phyloP scores from a whole-genome alignment of 495 filamentous ascomycete genomes.

The Elaphomyces granulatus region DNA sequence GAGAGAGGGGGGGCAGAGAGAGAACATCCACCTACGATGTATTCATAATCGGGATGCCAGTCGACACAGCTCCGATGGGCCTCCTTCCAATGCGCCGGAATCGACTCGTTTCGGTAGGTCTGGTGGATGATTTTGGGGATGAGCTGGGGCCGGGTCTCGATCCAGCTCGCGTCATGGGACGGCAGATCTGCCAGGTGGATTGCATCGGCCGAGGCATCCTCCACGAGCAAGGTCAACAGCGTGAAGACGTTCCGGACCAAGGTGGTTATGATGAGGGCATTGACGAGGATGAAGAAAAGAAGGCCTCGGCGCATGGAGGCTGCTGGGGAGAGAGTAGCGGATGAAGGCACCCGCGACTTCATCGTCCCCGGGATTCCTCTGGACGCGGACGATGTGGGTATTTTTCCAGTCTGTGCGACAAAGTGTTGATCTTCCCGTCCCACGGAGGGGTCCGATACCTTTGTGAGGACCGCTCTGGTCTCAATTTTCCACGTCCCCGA shows the following conservation, averaged over 20 bases:
- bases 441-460: no score
- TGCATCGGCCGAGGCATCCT: constrained; percentile 50
- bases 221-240: constrained; percentile 48
- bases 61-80: constrained; percentile 65
- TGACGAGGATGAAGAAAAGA: constrained; percentile 47
- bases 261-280: constrained; percentile 41
- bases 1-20: neutral
- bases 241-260: constrained; percentile 50
- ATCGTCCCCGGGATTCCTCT: no score
- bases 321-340: no score
- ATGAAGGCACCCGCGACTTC: no score
- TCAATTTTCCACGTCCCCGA: no score
- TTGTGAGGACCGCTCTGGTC: no score
- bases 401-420: no score
- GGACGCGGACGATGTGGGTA: no score
- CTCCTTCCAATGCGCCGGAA: constrained; percentile 59
- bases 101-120: constrained; percentile 64
- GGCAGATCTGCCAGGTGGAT: constrained; percentile 50
- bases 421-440: no score
- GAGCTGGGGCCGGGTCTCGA: constrained; percentile 44
- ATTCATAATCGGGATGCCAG: constrained; percentile 64
- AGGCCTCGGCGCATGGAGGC: constrained; percentile 48
- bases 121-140: constrained; percentile 90
- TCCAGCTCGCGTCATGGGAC: constrained; percentile 45
- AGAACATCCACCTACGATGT: constrained; percentile 43